These are phyloP conservation scores for Fusarium fujikuroi DNA, from an alignment of 2,329 filamentous ascomycete genomes.

Conservation along the genomic window DNA sequence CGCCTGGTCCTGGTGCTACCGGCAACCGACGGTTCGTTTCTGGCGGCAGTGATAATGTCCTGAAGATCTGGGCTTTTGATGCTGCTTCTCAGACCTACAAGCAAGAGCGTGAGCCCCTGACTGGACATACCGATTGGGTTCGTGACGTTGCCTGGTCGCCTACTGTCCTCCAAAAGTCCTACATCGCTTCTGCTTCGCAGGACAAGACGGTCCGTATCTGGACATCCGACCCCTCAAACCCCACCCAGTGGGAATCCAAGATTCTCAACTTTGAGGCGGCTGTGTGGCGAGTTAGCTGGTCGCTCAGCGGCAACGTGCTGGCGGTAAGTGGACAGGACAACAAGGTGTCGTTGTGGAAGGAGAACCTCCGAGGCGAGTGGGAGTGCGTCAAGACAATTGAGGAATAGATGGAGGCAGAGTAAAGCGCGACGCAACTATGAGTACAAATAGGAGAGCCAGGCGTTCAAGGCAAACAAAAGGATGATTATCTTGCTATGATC, in stretches of 20 bases:
- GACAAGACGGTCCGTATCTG: conserved; percentile 98
- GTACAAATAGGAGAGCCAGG: conserved; percentile 47
- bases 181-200: conserved; percentile 94
- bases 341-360: conserved; percentile 98
- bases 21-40: conserved; percentile 89
- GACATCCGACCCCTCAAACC: conserved; percentile 75
- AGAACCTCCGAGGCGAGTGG: conserved; percentile 96
- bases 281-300: conserved; percentile 98
- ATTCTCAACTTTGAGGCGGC: conserved; percentile 87
- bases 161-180: conserved; percentile 92
- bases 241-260: conserved; percentile 84
- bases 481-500: conserved; percentile 39
- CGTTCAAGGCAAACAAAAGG: conserved; percentile 50
- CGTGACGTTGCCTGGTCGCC: conserved; percentile 97
- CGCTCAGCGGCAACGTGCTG: conserved; percentile 93
- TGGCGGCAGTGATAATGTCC: conserved; percentile 89
- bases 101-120: conserved; percentile 71
- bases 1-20: conserved; percentile 66
- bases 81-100: conserved; percentile 69
- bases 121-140: conserved; percentile 95
- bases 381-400: conserved; percentile 97
- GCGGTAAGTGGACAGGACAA: conserved; percentile 95
- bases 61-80: conserved; percentile 94
- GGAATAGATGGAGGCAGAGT: conserved; percentile 73
- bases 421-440: conserved; percentile 74